A percentile compares a stretch with the other conserved stretches of the same genome.
These are phyloP conservation scores for Russula emetica DNA, from an alignment of 768 basidiomycete genomes.

Conservation along the genomic window DNA sequence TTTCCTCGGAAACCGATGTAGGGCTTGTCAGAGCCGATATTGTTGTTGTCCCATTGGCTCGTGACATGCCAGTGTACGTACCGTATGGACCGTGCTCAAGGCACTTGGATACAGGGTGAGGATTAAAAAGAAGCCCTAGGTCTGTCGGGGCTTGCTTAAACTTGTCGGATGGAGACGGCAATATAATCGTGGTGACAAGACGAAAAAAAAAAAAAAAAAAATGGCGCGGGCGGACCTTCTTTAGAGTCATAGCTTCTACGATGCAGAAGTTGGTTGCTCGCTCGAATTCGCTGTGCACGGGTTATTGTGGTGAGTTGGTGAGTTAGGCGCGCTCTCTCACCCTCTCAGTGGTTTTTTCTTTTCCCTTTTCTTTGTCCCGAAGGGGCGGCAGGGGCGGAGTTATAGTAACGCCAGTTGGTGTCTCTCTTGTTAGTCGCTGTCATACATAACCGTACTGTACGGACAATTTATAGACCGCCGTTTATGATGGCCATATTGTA, in stretches of 20 bases:
- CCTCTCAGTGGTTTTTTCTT: not conserved
- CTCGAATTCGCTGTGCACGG: not conserved
- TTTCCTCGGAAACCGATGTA: slow-evolving; percentile 2
- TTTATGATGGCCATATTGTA: not conserved
- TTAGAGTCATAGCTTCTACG: slow-evolving; percentile 1
- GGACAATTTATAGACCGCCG: not conserved
- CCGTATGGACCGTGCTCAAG: not conserved
- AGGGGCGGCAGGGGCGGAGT: not conserved
- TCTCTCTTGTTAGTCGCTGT: not conserved
- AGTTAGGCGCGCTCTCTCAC: not conserved
- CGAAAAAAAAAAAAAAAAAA: not conserved
- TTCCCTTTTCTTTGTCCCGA: not conserved
- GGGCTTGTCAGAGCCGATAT: not conserved
- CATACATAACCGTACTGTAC: not conserved
- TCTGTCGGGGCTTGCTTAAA: not conserved
- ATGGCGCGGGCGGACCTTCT: slow-evolving; percentile 1
- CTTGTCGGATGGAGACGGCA: slow-evolving; percentile 14
- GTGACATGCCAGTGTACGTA: not conserved
- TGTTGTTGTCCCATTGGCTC: not conserved
- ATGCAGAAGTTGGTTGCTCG: not conserved
- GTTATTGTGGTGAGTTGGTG: not conserved
- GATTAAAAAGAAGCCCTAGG: slow-evolving; percentile 15
- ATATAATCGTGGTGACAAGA: slow-evolving; percentile 13
- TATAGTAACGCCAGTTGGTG: not conserved
- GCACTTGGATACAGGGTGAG: slow-evolving; percentile 8